phyloP scores from a whole-genome alignment of 495 filamentous ascomycete genomes.

The Penicillium coffeae region DNA sequence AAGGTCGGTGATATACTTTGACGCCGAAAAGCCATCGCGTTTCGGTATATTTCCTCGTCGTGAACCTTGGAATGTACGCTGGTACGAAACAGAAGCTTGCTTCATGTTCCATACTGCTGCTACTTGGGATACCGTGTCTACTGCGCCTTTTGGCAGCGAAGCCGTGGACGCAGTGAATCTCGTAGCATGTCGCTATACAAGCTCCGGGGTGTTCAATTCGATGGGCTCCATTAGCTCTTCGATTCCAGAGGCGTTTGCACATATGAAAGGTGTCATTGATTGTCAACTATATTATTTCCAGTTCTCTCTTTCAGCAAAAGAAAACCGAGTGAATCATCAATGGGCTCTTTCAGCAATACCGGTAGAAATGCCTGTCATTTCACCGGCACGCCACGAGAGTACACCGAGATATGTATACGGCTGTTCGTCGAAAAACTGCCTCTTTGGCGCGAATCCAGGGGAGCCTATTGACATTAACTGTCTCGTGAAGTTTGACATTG shows the following conservation, averaged over 20 bases:
- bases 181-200: conserved; percentile 59
- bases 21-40: conserved; percentile 48
- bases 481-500: conserved; percentile 5
- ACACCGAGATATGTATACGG: conserved; percentile 4
- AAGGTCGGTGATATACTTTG: conserved; percentile 51
- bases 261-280: conserved; percentile 50
- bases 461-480: conserved; percentile 7
- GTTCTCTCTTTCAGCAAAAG: conserved; percentile 29
- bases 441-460: conserved; percentile 2
- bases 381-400: background rate
- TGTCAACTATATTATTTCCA: conserved; percentile 64
- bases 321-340: background rate
- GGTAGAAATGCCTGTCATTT: conserved; percentile 7
- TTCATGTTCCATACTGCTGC: conserved; percentile 67
- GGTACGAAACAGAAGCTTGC: conserved; percentile 62
- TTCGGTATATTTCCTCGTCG: conserved; percentile 63
- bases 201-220: conserved; percentile 54
- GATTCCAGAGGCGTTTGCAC: background rate
- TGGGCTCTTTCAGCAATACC: conserved; percentile 7
- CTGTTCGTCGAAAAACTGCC: conserved; percentile 3
- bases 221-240: conserved; percentile 53
- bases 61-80: conserved; percentile 48
- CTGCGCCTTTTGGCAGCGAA: background rate
- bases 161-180: conserved; percentile 45
- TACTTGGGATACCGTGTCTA: conserved; percentile 49